Evolutionary conservation across 1,284 basidiomycete genomes (phyloP).

Genomic region (Meripilus lineatus): DNA sequence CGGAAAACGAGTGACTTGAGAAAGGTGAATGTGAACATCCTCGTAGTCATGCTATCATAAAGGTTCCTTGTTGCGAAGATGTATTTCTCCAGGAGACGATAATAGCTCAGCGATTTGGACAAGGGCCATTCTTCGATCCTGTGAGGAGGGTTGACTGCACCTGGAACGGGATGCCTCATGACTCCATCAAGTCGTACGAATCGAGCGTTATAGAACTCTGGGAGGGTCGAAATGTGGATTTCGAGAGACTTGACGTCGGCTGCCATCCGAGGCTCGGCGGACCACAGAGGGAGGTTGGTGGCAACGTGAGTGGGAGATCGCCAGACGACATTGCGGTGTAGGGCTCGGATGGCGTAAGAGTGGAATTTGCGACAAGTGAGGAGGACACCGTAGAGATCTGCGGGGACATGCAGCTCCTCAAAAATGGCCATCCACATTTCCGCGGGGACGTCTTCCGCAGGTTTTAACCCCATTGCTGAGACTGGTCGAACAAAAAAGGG

Average conservation of each 20-base stretch:
- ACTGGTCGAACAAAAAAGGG: no score
- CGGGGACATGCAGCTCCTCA: constrained; percentile 23
- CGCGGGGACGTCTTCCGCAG: constrained; percentile 18
- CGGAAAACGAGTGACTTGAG: constrained; percentile 28
- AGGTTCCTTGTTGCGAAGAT: constrained; percentile 23
- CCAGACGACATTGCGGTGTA: constrained; percentile 36
- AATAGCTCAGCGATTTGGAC: constrained; percentile 10
- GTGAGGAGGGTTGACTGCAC: no score
- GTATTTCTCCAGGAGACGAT: constrained; percentile 8
- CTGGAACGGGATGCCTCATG: background rate
- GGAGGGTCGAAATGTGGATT: constrained; percentile 19
- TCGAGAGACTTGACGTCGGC: constrained; percentile 18
- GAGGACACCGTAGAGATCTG: constrained; percentile 29
- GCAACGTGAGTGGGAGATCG: constrained; percentile 19
- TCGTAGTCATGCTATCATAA: constrained; percentile 24
- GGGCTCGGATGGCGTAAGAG: constrained; percentile 24
- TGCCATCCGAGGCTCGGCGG: constrained; percentile 15
- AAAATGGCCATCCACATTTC: constrained; percentile 30
- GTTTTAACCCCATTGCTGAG: background rate
- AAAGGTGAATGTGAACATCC: constrained; percentile 27
- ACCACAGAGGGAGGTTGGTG: constrained; percentile 20
- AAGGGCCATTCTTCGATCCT: background rate
- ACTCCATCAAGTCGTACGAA: constrained; percentile 15
- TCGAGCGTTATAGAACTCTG: constrained; percentile 10
- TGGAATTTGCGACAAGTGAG: constrained; percentile 29